Evolutionary conservation across 1,139 yeast genomes (phyloP), one percentile per base, ranked within the genome.

Genomic region (Candida smagusa): DNA sequence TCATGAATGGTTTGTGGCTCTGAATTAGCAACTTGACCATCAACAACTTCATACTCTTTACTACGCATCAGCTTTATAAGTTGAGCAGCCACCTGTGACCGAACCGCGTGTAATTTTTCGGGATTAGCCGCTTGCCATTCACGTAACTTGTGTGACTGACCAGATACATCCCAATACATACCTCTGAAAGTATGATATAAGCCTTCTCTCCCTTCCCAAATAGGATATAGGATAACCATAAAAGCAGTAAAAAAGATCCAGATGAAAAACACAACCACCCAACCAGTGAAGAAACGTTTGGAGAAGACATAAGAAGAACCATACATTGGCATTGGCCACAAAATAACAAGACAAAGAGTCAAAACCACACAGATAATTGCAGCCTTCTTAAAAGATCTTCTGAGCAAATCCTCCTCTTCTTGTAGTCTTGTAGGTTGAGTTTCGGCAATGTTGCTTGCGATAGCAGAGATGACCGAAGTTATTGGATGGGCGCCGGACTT

Each of bases 261-360:
- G 44, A 83, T 77, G 39, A 84, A 77, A 47, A 83, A 77, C 30
- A 86, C 90, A 36, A 72, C 76, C 39, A 86, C 73, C 95, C 95
- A 86, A 38, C 94, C 95, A 7, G 89, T 83, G 59, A 86, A 86
- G 62, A 85, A 85, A 39, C 58, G 60, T 59, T 74, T 79, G 37
- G 86, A 77, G 61, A 86, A 86, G 35, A 86, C 68, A 55, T 86
- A 86, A 1, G 74, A 68, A 2, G 81, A 56, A 29, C 95, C 95
- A 54, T 82, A 86, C 89, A 86, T 81, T 42, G 95, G 94, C 85
- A 86, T 82, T 51, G 95, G 95, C 88, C 90, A 85, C 30, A 85
- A 57, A 30, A 86, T 72, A 30, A 85, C 61, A 40, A 86, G 68
- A 39, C 81, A 70, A 12, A 84, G 48, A 3, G 87, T 77, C 46